Conservation (phyloP, 2,329 filamentous ascomycete genomes). For the Aciculosporium take region DNA sequence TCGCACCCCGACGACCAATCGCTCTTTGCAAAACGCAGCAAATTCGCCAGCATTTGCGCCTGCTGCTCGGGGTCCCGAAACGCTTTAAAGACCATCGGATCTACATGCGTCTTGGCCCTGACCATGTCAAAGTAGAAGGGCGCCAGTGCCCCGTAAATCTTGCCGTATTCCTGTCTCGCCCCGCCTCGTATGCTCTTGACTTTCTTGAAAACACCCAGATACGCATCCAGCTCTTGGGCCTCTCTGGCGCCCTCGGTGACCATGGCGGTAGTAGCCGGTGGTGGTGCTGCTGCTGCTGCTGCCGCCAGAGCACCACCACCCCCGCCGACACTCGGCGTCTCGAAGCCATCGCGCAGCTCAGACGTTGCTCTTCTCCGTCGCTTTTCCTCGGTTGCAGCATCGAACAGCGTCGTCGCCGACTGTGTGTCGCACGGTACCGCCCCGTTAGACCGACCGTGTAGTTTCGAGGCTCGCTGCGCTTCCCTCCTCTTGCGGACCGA, state of each 20-base stretch:
- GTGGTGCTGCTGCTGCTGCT: too few species aligned
- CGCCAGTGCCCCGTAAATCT: conserved; percentile 72
- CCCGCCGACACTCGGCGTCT: conserved; percentile 49
- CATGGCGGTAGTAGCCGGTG: too few species aligned
- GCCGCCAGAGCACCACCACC: neutral
- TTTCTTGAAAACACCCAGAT: conserved; percentile 55
- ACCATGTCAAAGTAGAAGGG: conserved; percentile 81
- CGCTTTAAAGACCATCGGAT: conserved; percentile 72
- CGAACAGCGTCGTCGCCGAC: conserved; percentile 48
- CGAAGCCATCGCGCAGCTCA: conserved; percentile 53
- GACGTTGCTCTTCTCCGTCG: conserved; percentile 27
- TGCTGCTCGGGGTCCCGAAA: conserved; percentile 84
- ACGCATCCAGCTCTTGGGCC: conserved; percentile 44
- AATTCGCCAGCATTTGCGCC: conserved; percentile 73
- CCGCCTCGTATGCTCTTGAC: conserved; percentile 69
- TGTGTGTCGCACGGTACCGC: conserved; percentile 8
- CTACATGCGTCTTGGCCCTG: conserved; percentile 55
- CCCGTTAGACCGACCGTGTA: conserved; percentile 9
- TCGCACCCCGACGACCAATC: conserved; percentile 66
- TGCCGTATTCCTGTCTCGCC: conserved; percentile 81
- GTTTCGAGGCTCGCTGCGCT: conserved; percentile 12
- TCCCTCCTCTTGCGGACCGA: conserved; percentile 47
- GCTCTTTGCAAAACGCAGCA: conserved; percentile 63
- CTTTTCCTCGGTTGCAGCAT: conserved; percentile 55
- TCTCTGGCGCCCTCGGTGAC: conserved; percentile 27